Evolutionary conservation across 306 rosid species (phyloP).

Genomic region (Dryas octopetala): DNA sequence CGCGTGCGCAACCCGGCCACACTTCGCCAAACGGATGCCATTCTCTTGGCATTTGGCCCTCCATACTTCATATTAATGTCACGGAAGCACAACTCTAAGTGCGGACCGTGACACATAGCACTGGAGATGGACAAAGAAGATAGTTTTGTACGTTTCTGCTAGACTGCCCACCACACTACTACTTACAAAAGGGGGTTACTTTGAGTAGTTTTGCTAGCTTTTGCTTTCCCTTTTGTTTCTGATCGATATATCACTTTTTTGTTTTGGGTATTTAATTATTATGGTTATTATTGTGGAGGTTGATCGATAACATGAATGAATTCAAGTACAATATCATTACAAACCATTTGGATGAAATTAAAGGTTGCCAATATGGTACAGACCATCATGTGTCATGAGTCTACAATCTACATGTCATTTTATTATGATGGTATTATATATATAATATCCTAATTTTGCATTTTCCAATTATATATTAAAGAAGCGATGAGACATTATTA

Average conservation of each 20-base stretch:
- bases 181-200: conserved; percentile 12
- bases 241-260: background rate
- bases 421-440: conserved; percentile 7
- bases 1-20: too few species aligned
- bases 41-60: too few species aligned
- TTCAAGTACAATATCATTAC: conserved; percentile 62
- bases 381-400: conserved; percentile 23
- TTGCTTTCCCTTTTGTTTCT: conserved; percentile 3
- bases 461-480: background rate
- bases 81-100: too few species aligned
- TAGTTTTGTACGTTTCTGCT: conserved; percentile 26
- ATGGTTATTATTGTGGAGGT: conserved; percentile 37
- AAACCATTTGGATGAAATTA: conserved; percentile 22
- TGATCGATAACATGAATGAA: conserved; percentile 38
- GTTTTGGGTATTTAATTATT: conserved; percentile 29
- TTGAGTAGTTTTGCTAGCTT: conserved; percentile 17
- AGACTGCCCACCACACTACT: conserved; percentile 22
- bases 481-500: background rate
- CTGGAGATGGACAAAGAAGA: conserved; percentile 11
- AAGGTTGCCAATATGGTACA: conserved; percentile 38
- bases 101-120: too few species aligned
- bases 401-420: conserved; percentile 23
- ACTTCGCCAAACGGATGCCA: too few species aligned
- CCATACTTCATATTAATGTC: too few species aligned
- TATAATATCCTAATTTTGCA: too few species aligned